Evolutionary conservation across 2,329 filamentous ascomycete species (phyloP).

Genomic region (Orbilia javanica): DNA sequence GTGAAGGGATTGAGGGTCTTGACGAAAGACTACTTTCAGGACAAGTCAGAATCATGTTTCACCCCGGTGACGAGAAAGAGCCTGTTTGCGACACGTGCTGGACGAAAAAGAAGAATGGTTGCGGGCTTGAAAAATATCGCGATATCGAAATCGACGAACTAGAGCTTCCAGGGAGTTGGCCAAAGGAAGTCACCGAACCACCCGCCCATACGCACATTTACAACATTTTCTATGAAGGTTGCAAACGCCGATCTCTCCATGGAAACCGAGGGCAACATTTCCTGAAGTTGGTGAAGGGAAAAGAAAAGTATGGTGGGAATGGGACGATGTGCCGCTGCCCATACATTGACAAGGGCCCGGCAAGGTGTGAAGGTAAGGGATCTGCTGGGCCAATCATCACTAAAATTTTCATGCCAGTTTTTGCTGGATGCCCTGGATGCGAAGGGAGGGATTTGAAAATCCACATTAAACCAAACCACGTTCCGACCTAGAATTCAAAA

Average conservation of each 20-base stretch:
- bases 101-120: neutral
- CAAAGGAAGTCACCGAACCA: neutral
- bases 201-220: slow-evolving; percentile 8
- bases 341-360: neutral
- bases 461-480: neutral
- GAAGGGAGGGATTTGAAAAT: neutral
- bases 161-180: slow-evolving; percentile 30
- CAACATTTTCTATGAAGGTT: slow-evolving; percentile 5
- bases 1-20: slow-evolving; percentile 30
- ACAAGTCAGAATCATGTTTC: slow-evolving; percentile 31
- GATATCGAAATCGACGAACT: neutral
- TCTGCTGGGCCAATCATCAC: neutral
- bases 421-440: slow-evolving; percentile 32
- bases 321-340: slow-evolving; percentile 2
- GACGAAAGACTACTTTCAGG: slow-evolving; percentile 21
- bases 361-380: neutral
- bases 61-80: neutral
- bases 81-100: slow-evolving; percentile 37
- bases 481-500: neutral
- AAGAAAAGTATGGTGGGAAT: neutral
- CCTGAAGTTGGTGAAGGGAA: slow-evolving; percentile 17
- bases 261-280: neutral
- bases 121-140: no score
- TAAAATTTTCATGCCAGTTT: slow-evolving; percentile 4
- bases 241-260: neutral